Conservation (phyloP, 176 grass and related monocot genomes). For the Musa schizocarpa region DNA sequence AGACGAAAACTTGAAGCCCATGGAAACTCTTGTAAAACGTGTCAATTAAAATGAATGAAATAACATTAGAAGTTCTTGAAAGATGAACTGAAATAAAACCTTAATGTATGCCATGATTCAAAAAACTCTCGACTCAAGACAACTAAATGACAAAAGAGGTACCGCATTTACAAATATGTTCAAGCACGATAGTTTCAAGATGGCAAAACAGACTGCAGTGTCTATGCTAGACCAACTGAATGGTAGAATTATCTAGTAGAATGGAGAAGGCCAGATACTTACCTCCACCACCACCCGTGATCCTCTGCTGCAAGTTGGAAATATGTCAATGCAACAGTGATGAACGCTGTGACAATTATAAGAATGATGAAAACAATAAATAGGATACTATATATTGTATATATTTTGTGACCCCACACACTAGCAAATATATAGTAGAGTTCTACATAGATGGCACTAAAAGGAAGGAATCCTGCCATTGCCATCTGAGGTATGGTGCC, state of each 20-base stretch:
- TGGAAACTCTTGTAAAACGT: no score
- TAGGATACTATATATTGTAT: constrained; percentile 11
- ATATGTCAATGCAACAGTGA: constrained; percentile 12
- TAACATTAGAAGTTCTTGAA: neutral
- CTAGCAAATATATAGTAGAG: constrained; percentile 16
- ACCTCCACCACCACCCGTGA: constrained; percentile 15
- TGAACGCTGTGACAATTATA: constrained; percentile 16
- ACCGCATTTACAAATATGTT: neutral
- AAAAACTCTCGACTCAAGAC: neutral
- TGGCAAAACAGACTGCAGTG: no score
- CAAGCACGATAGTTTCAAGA: no score
- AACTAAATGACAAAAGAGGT: neutral
- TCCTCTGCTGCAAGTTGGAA: constrained; percentile 2
- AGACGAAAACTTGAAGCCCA: no score
- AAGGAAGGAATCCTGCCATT: constrained; percentile 16
- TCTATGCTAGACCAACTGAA: no score
- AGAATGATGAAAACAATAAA: constrained; percentile 17
- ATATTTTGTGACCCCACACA: constrained; percentile 11
- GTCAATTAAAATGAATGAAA: no score
- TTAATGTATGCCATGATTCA: neutral
- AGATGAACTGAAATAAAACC: neutral
- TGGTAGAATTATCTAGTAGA: neutral
- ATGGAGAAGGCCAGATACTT: neutral
- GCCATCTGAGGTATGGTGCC: constrained; percentile 11
- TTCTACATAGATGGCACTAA: constrained; percentile 7